phyloP scores from a whole-genome alignment of 2,329 filamentous ascomycete species.

The Pestalotiopsis sp. region DNA sequence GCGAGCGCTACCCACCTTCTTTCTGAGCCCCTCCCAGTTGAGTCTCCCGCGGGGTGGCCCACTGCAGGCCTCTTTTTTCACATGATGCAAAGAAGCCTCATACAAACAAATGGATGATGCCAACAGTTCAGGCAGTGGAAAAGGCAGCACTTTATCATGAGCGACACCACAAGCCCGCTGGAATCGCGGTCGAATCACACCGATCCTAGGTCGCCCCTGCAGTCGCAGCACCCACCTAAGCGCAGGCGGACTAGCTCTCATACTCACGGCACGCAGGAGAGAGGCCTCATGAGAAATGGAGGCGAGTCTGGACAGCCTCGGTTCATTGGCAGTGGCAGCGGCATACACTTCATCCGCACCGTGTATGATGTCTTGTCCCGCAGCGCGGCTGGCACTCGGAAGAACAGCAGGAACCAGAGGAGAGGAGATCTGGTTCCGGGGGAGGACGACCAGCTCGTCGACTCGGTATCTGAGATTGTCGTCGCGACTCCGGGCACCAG shows the following conservation, averaged over 20 bases:
- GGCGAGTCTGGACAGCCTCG: conserved; percentile 48
- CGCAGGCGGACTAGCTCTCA: conserved; percentile 3
- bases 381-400: conserved; percentile 26
- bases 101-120: too few relatives aligned
- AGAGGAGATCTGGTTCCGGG: conserved; percentile 53
- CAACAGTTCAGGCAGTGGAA: too few relatives aligned
- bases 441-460: conserved; percentile 54
- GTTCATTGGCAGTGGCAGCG: conserved; percentile 60
- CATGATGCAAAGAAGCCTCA: neutral
- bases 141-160: neutral
- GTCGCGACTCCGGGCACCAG: conserved; percentile 22
- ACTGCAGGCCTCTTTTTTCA: neutral
- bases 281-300: conserved; percentile 53
- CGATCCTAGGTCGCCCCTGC: neutral
- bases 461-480: conserved; percentile 11
- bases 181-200: conserved; percentile 3
- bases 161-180: neutral
- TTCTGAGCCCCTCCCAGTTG: neutral
- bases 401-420: conserved; percentile 24
- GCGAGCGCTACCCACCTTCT: neutral
- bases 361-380: conserved; percentile 52
- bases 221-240: neutral
- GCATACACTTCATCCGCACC: conserved; percentile 60
- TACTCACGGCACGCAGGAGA: conserved; percentile 9
- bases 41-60: neutral